A percentile compares a stretch with the other conserved stretches of the same genome.
These are phyloP conservation scores for Lasiosphaeria hispida DNA, from an alignment of 495 filamentous ascomycete genomes.

Conservation along the genomic window DNA sequence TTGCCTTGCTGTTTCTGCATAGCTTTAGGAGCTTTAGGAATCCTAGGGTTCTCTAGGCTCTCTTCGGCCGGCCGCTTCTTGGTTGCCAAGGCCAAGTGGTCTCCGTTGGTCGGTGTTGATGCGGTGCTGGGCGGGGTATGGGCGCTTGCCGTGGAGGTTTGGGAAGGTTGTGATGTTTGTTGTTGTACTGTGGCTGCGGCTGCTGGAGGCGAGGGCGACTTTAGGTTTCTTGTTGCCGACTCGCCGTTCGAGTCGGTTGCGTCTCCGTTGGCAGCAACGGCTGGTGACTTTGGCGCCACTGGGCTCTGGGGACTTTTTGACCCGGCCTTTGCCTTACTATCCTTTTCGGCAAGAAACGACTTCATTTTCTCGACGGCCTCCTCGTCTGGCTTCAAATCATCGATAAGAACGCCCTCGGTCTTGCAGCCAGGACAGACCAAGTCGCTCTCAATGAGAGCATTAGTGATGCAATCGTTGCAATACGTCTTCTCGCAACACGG, in stretches of 20 bases:
- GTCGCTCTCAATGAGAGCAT: slow-evolving; percentile 95
- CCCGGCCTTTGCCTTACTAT: slow-evolving; percentile 50
- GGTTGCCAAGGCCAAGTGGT: slow-evolving; percentile 38
- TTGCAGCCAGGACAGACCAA: slow-evolving; percentile 90
- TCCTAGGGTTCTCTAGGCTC: slow-evolving; percentile 60
- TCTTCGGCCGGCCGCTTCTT: slow-evolving; percentile 86
- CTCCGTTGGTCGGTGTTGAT: slow-evolving; percentile 33
- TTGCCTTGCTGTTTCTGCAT: slow-evolving; percentile 51
- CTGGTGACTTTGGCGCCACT: slow-evolving; percentile 29
- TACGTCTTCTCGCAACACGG: slow-evolving; percentile 96
- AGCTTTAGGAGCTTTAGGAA: slow-evolving; percentile 58
- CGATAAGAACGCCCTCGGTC: slow-evolving; percentile 85
- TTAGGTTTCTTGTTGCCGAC: slow-evolving; percentile 31
- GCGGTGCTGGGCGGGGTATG: slow-evolving; percentile 17
- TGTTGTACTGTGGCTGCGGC: slow-evolving; percentile 15
- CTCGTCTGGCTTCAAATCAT: slow-evolving; percentile 80
- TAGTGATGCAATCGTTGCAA: slow-evolving; percentile 98
- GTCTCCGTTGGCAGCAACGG: slow-evolving; percentile 20
- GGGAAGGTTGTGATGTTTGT: slow-evolving; percentile 3
- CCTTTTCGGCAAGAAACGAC: slow-evolving; percentile 70
- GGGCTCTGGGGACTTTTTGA: slow-evolving; percentile 38
- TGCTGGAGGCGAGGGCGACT: slow-evolving; percentile 36
- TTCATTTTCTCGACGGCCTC: slow-evolving; percentile 74
- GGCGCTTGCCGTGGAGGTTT: slow-evolving; percentile 6
- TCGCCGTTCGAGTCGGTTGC: slow-evolving; percentile 21